phyloP scores from a whole-genome alignment of 2,329 filamentous ascomycete species.

The Pyricularia sp. region DNA sequence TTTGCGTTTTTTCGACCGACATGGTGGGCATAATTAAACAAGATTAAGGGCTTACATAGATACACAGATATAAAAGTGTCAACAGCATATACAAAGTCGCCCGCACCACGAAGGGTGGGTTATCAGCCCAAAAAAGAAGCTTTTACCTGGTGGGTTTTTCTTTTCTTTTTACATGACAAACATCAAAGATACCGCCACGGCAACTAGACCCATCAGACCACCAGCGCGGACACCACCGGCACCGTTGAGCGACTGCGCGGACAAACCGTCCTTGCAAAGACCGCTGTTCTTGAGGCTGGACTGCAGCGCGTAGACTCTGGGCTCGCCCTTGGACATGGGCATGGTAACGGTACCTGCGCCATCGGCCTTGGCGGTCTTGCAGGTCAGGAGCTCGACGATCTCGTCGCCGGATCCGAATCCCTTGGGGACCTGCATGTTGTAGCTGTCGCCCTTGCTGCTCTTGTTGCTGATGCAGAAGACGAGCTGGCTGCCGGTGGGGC shows the following conservation, averaged over 20 bases:
- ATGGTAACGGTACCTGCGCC: constrained; percentile 26
- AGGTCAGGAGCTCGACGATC: constrained; percentile 16
- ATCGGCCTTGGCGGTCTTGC: constrained; percentile 17
- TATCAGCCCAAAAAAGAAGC: not conserved
- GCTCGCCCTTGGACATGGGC: constrained; percentile 28
- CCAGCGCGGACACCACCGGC: not conserved
- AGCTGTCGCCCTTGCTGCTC: constrained; percentile 14
- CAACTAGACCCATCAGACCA: not conserved
- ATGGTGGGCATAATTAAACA: not conserved
- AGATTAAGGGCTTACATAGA: not conserved
- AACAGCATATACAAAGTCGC: not conserved
- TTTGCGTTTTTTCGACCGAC: too few relatives aligned
- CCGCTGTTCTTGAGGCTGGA: constrained; percentile 25
- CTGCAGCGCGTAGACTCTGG: constrained; percentile 8
- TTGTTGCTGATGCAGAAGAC: constrained; percentile 20
- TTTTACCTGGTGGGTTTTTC: not conserved
- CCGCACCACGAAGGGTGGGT: not conserved
- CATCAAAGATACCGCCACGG: not conserved
- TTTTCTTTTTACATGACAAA: not conserved
- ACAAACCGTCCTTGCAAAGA: constrained; percentile 3
- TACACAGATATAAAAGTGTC: not conserved
- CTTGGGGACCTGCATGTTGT: constrained; percentile 13
- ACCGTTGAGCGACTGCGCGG: not conserved
- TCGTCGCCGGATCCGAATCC: constrained; percentile 14
- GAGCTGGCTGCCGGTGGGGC: constrained; percentile 13